Percentiles rank a stretch among this genome's conserved stretches.
Conservation (phyloP, 106 monocot genomes). For the Acorus gramineus region DNA sequence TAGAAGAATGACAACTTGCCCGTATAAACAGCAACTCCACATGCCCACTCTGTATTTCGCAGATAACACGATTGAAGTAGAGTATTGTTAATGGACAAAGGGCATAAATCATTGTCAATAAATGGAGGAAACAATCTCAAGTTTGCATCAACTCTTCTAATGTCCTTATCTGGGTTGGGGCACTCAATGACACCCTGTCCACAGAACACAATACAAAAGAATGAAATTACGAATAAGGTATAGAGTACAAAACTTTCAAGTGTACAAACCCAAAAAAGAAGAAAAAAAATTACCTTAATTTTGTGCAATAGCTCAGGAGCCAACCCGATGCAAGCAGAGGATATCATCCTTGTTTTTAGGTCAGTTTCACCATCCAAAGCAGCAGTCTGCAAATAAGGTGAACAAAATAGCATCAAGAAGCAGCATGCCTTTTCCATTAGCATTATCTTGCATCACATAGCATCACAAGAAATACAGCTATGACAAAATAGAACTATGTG, state of each 20-base stretch:
- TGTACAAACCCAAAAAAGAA: not conserved
- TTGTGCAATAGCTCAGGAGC: slow-evolving; percentile 54
- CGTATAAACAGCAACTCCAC: slow-evolving; percentile 98
- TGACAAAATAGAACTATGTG: no score
- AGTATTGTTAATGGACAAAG: slow-evolving; percentile 89
- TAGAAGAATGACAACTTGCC: slow-evolving; percentile 22
- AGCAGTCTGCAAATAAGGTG: slow-evolving; percentile 55
- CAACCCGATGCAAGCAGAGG: slow-evolving; percentile 54
- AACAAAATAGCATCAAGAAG: not conserved
- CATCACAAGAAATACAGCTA: no score
- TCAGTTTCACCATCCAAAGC: slow-evolving; percentile 99
- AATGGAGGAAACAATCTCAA: slow-evolving; percentile 83
- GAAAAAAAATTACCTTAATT: slow-evolving; percentile 49
- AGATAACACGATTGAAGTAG: slow-evolving; percentile 86
- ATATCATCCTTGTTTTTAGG: slow-evolving; percentile 71
- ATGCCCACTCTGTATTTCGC: slow-evolving; percentile 96
- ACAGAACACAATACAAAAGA: slow-evolving; percentile 1
- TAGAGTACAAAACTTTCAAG: not conserved
- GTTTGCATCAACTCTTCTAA: slow-evolving; percentile 94
- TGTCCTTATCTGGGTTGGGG: slow-evolving; percentile 82
- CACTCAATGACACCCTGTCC: slow-evolving; percentile 91
- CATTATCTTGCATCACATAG: no score
- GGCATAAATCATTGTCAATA: slow-evolving; percentile 78
- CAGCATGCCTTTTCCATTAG: not conserved
- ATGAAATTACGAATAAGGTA: slow-evolving; percentile 2